Evolutionary conservation across 306 rosid species (phyloP), one percentile per base, ranked within the genome.

Genomic region (Castanea sativa): DNA sequence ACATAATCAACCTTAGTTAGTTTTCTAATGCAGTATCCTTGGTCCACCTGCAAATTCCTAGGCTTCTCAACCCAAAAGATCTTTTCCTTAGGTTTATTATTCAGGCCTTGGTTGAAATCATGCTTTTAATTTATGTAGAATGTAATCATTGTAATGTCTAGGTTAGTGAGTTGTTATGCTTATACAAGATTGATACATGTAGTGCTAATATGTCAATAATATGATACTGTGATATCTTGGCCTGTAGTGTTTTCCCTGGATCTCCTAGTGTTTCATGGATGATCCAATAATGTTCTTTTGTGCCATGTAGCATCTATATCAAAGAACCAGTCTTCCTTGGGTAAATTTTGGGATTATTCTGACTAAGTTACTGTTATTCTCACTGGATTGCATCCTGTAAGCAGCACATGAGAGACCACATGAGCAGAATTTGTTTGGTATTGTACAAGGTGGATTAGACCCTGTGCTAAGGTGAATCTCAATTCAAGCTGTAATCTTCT

Each of bases 381-480:
- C 30, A n/a, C 75, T 81, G 79, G 33, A 25, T 82, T 81, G 64
- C 77, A 64, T 84, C 74, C 38, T 86, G 70, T 82, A 55, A 79
- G 78, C 97, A 95, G 99, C 99, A 84, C 99, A 95, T 85, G n/a
- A 82, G 85, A 91, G 98, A 83, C 94, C 99, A 74, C 86, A 73
- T 9, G 98, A 91, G 74, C 98, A 93, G 90, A 93, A 95, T 86
- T 90, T 95, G 82, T 95, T 95, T 88, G 99, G 99, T 86, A 93
- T 95, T 82, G 99, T 95, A 80, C 99, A 95, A 83, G 97, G 99
- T 80, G 98, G 99, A 80, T 89, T 95, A 77, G 99, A 95, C 87
- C 98, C 96, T 63, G 79, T 77, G 20, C 83, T 95, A 84, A 91
- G 99, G 99, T 95, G 82, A 79, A 73, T 71, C 77, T 78, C 55